A percentile compares a stretch with the other conserved stretches of the same genome.
Conservation (phyloP, 768 basidiomycete species). For the Lentinula sp. region DNA sequence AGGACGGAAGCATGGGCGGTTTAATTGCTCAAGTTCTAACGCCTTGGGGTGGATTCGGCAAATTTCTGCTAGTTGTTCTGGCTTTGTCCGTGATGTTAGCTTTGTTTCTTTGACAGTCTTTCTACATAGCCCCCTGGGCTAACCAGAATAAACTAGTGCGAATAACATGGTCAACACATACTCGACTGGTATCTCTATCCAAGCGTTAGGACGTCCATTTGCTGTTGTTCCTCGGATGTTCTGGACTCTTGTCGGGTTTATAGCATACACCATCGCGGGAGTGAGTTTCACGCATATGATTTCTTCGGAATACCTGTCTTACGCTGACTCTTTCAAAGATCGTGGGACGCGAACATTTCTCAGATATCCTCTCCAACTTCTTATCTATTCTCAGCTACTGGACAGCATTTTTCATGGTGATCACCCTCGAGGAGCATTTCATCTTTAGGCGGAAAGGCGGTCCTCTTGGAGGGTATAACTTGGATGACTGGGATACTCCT, state of each 20-base stretch:
- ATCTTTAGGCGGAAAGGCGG: slow-evolving; percentile 36
- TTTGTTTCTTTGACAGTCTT: background rate
- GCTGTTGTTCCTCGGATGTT: slow-evolving; percentile 37
- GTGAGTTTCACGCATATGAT: background rate
- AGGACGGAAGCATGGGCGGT: slow-evolving; percentile 31
- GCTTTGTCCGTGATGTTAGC: slow-evolving; percentile 36
- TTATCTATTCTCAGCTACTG: slow-evolving; percentile 38
- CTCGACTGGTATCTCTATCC: slow-evolving; percentile 40
- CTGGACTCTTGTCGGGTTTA: slow-evolving; percentile 36
- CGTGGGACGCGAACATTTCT: slow-evolving; percentile 39
- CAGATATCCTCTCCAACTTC: slow-evolving; percentile 35
- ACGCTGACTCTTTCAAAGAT: slow-evolving; percentile 9
- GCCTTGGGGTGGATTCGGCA: slow-evolving; percentile 33
- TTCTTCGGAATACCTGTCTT: background rate
- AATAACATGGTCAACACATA: slow-evolving; percentile 40
- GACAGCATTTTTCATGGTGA: slow-evolving; percentile 40
- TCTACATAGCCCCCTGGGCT: background rate
- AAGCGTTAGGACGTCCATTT: slow-evolving; percentile 37
- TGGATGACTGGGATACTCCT: slow-evolving; percentile 41
- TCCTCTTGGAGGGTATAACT: slow-evolving; percentile 42
- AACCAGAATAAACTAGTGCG: slow-evolving; percentile 15
- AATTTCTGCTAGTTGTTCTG: slow-evolving; percentile 36
- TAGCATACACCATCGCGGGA: slow-evolving; percentile 31
- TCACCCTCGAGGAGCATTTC: slow-evolving; percentile 40
- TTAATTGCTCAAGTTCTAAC: slow-evolving; percentile 32